Percentiles rank a stretch among this genome's conserved stretches.
Conservation (phyloP, 1,284 basidiomycete species). For the Blastosporella zonata region DNA sequence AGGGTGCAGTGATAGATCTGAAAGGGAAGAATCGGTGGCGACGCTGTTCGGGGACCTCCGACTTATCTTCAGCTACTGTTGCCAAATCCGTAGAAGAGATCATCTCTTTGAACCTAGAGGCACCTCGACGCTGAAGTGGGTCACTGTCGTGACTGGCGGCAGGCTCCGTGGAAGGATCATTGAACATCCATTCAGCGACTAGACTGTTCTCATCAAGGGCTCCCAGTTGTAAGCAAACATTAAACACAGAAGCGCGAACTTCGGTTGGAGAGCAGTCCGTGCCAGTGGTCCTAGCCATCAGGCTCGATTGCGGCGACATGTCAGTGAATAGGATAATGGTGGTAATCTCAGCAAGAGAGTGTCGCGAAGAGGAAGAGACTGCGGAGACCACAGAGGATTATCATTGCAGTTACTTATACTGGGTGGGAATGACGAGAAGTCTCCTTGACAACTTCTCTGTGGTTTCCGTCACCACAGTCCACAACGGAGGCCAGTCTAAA, state of each 20-base stretch:
- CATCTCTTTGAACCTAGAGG: conserved; percentile 15
- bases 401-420: neutral
- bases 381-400: neutral
- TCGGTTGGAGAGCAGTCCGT: conserved; percentile 20
- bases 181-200: conserved; percentile 31
- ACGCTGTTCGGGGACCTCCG: neutral
- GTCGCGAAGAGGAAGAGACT: neutral
- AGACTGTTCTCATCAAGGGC: conserved; percentile 29
- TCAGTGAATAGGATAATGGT: neutral
- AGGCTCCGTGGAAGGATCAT: conserved; percentile 17
- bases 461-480: neutral
- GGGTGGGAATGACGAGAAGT: conserved; percentile 7
- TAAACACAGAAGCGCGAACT: conserved; percentile 29
- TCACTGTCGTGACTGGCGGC: neutral
- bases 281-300: neutral
- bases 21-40: conserved; percentile 5
- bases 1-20: conserved; percentile 8
- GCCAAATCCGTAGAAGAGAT: conserved; percentile 6
- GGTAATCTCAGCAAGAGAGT: neutral
- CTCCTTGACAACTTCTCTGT: conserved; percentile 16
- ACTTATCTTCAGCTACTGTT: conserved; percentile 3
- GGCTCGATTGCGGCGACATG: conserved; percentile 1
- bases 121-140: neutral
- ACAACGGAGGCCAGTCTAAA: neutral
- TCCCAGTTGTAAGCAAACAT: conserved; percentile 31